These are phyloP conservation scores for Podospora anserina DNA, from an alignment of 495 filamentous ascomycete genomes.

Conservation along the genomic window DNA sequence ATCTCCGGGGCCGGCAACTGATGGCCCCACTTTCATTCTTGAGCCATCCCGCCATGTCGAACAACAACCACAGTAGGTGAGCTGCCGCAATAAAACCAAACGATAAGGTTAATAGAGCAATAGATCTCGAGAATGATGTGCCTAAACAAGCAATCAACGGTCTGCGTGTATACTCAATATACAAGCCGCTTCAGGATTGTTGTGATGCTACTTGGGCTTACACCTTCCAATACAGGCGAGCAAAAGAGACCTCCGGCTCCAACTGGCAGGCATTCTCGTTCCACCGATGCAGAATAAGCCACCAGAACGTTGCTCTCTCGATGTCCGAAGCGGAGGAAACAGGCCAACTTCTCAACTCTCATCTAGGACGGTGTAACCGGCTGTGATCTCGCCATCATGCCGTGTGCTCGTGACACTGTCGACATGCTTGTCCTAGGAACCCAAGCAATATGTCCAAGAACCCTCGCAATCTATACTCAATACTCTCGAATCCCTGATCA, in stretches of 20 bases:
- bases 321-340: no score
- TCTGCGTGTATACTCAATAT: neutral
- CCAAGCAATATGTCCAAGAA: neutral
- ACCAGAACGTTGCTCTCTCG: no score
- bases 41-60: no score
- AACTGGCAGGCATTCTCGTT: neutral
- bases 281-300: neutral
- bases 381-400: constrained; percentile 1
- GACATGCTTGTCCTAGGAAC: neutral
- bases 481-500: neutral
- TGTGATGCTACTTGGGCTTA: neutral
- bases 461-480: constrained; percentile 3
- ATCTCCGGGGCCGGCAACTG: neutral
- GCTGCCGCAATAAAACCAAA: neutral
- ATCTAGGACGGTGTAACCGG: constrained; percentile 3
- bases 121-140: neutral
- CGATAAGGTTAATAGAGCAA: neutral
- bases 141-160: neutral
- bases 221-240: neutral
- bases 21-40: neutral
- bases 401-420: neutral
- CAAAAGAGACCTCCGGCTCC: neutral
- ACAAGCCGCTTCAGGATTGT: neutral
- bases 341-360: neutral
- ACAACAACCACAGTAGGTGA: neutral